Conservation (phyloP, 164 flowering plant genomes). For the Santalum album region DNA sequence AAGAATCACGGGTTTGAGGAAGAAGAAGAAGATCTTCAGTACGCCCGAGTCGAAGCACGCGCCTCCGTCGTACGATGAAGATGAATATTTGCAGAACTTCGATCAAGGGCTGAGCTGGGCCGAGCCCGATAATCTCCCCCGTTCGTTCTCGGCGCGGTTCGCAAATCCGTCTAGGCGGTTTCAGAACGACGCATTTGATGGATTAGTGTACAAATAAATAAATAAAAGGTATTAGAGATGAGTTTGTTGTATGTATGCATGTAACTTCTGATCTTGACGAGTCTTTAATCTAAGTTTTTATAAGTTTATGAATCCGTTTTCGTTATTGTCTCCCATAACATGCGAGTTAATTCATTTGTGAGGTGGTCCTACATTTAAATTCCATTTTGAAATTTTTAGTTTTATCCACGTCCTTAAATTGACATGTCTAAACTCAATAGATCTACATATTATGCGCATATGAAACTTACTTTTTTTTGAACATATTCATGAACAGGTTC, state of each 20-base stretch:
- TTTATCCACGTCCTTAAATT: too few relatives aligned
- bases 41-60: constrained; percentile 5
- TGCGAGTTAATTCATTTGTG: too few relatives aligned
- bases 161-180: constrained; percentile 28
- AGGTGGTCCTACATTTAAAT: too few relatives aligned
- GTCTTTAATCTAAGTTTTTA: too few relatives aligned
- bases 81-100: constrained; percentile 28
- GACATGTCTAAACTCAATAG: too few relatives aligned
- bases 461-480: too few relatives aligned
- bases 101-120: constrained; percentile 27
- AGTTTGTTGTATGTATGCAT: background rate
- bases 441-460: too few relatives aligned
- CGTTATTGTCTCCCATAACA: too few relatives aligned
- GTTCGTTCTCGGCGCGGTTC: constrained; percentile 44
- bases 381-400: too few relatives aligned
- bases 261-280: background rate
- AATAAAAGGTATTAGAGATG: background rate
- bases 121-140: constrained; percentile 29
- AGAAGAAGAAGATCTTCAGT: constrained; percentile 15
- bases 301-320: too few relatives aligned
- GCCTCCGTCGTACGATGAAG: constrained; percentile 17
- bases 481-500: too few relatives aligned
- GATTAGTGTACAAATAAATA: background rate
- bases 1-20: constrained; percentile 15
- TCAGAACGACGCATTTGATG: background rate